Evolutionary conservation across 202 grass and related monocot species (phyloP).

Genomic region (Zoysia matrella): DNA sequence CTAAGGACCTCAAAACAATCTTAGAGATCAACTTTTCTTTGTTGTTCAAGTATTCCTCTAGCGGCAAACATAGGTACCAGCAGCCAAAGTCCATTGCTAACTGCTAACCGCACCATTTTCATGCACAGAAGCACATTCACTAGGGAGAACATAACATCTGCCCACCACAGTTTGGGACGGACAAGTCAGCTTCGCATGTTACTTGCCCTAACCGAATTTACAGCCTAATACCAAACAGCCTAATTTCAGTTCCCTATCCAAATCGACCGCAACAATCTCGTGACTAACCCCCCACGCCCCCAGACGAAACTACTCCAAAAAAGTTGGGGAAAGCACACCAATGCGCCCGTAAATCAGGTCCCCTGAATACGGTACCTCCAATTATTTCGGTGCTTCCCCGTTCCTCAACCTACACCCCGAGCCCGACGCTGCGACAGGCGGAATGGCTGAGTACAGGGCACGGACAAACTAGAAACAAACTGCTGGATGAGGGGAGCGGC

Average conservation of each 20-base stretch:
- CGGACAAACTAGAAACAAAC: neutral
- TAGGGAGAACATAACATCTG: neutral
- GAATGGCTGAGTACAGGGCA: neutral
- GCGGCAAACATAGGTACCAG: neutral
- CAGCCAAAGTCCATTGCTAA: neutral
- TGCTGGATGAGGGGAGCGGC: neutral
- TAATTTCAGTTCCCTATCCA: slow-evolving; percentile 11
- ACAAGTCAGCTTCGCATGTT: neutral
- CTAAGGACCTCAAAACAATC: neutral
- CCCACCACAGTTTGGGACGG: neutral
- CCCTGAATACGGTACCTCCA: neutral
- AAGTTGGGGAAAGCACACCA: neutral
- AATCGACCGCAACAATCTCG: neutral
- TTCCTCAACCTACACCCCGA: neutral
- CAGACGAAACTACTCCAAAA: neutral
- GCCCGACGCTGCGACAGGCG: neutral
- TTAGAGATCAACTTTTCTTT: neutral
- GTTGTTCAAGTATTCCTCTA: neutral
- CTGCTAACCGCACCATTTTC: neutral
- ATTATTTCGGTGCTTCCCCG: neutral
- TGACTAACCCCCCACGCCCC: neutral
- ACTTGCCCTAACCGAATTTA: neutral
- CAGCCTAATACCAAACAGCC: too few species aligned
- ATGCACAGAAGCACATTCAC: neutral
- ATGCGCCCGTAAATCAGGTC: slow-evolving; percentile 1